Percentiles rank a stretch among this genome's conserved stretches.
Conservation (phyloP, 2,329 filamentous ascomycete genomes). For the Ceratocystis variospora region DNA sequence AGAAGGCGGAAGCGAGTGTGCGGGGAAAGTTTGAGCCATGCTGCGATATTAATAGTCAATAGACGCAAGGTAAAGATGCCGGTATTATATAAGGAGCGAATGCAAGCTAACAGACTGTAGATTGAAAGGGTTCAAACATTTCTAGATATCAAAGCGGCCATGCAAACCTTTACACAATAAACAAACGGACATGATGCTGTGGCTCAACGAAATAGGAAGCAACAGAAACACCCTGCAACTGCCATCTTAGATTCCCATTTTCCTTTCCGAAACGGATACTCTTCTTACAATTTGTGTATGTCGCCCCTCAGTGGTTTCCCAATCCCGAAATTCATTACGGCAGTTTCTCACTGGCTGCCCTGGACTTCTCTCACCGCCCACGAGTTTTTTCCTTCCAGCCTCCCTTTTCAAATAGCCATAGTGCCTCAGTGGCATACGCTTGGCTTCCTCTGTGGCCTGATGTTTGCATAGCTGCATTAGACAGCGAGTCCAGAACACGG, state of each 20-base stretch:
- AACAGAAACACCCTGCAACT: not conserved
- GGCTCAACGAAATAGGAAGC: not conserved
- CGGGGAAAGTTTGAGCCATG: not conserved
- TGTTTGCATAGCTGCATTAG: conserved; percentile 58
- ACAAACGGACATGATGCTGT: not conserved
- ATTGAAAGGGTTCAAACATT: not conserved
- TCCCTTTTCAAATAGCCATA: conserved; percentile 70
- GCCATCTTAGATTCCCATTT: too few relatives aligned
- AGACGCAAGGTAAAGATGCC: conserved; percentile 1
- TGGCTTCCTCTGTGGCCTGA: conserved; percentile 63
- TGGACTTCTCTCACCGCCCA: conserved; percentile 31
- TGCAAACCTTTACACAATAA: not conserved
- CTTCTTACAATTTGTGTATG: not conserved
- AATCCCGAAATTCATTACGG: not conserved
- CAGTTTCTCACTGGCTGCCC: not conserved
- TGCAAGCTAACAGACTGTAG: not conserved
- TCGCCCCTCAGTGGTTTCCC: not conserved
- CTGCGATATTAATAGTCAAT: not conserved
- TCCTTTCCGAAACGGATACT: not conserved
- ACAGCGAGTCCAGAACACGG: conserved; percentile 59
- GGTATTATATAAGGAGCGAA: conserved; percentile 6
- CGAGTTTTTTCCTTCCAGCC: conserved; percentile 52
- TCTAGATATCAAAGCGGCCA: not conserved
- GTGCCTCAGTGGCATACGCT: conserved; percentile 73
- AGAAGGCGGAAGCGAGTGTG: not conserved